These are phyloP conservation scores for Fraxinus sp. DNA, from an alignment of 305 asterid species.

Conservation along the genomic window DNA sequence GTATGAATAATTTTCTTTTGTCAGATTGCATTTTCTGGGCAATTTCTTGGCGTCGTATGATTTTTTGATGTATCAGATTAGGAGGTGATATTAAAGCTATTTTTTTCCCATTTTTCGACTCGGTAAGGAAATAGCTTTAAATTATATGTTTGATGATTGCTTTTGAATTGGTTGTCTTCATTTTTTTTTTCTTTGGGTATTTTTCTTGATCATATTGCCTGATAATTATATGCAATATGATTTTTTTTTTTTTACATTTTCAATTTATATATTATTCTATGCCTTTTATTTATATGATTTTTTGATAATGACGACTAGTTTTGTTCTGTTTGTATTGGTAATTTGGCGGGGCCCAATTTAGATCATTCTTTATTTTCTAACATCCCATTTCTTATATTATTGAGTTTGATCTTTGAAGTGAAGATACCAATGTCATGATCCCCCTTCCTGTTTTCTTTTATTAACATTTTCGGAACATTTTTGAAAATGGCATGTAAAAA, in stretches of 20 bases:
- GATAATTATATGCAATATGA: slow-evolving; percentile 25
- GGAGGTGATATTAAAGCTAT: background rate
- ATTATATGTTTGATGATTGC: background rate
- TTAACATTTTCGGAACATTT: slow-evolving; percentile 24
- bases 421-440: slow-evolving; percentile 36
- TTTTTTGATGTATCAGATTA: background rate
- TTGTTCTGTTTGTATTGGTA: slow-evolving; percentile 26
- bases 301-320: slow-evolving; percentile 34
- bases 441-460: slow-evolving; percentile 16
- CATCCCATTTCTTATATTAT: slow-evolving; percentile 17
- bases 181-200: background rate
- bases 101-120: background rate
- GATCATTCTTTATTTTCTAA: slow-evolving; percentile 27
- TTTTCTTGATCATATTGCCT: slow-evolving; percentile 4
- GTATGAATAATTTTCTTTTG: background rate
- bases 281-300: slow-evolving; percentile 14
- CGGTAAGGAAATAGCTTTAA: background rate
- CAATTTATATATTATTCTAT: slow-evolving; percentile 27
- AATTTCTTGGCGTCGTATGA: background rate
- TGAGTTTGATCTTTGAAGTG: slow-evolving; percentile 34
- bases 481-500: slow-evolving; percentile 23
- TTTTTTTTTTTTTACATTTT: background rate
- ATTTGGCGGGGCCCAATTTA: slow-evolving; percentile 30
- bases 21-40: slow-evolving; percentile 29
- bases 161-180: slow-evolving; percentile 20